Base-by-base conservation (phyloP, 768 basidiomycete genomes). In the Albatrellus ellisii region DNA sequence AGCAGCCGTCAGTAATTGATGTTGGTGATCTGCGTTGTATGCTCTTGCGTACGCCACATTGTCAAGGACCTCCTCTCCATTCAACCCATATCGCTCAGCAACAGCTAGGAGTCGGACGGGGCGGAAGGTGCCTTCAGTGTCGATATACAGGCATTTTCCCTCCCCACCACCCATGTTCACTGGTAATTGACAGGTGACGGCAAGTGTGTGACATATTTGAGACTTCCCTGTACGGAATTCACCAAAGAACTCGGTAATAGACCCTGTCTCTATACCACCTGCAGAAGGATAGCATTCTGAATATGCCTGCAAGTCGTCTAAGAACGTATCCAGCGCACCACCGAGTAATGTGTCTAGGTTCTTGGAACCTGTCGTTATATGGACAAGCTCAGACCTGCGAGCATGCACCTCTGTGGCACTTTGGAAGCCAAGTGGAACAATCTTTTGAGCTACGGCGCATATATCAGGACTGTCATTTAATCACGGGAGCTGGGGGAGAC, bases 141-240 rank as follows among this genome's bases (percentile, higher is more conserved):
- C 95, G 62, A 99, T 97, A 61, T 95, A 99, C 34, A 99, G 67
- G 56, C 94, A 97, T 63, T 99, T 99, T 28, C 95, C 95, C 63
- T 99, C 95, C 10, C 95, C 95, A 12, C 95, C 95, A 15, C 95
- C 94, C 92, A 98, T 97, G 54, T 76, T 82, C 32, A 91, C 83
- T 2, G 95, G 95, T 11, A 98, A 73, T 64, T 98, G 94, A 56
- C 95, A 99, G 4, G 95, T 97, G 9, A 97, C 95, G 3, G 95
- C 91, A 35, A 99, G 77, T 0, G 94, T 97, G 57, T 99, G 95
- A 58, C 95, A 98, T 36, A 99, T 73, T 56, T 99, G 95, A 18
- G 89, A 94, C 63, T 99, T 98, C 43, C 95, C 95, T 8, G 95
- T 98, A 50, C 95, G 73, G 62, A 99, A 99, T 64, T 99, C 95